Evolutionary conservation across 2,329 filamentous ascomycete species (phyloP).

Genomic region (Alternaria postmessia): DNA sequence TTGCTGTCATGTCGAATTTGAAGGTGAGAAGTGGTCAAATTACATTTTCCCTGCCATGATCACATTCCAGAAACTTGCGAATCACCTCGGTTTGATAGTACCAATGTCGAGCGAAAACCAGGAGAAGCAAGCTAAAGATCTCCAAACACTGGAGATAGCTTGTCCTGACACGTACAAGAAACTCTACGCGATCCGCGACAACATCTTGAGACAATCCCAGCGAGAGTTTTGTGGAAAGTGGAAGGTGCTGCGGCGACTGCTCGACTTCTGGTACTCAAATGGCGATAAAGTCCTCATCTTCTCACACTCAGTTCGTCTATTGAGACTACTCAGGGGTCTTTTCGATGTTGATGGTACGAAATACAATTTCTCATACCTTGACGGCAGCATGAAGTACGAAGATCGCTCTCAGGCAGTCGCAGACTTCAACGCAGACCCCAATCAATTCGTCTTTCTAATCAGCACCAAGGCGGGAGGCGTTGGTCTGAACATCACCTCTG

Average conservation of each 20-base stretch:
- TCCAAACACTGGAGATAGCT: slow-evolving; percentile 76
- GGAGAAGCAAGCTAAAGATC: slow-evolving; percentile 80
- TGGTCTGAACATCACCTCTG: slow-evolving; percentile 94
- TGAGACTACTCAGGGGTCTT: slow-evolving; percentile 83
- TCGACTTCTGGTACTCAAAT: slow-evolving; percentile 88
- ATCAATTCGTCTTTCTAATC: slow-evolving; percentile 94
- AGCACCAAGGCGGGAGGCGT: slow-evolving; percentile 93
- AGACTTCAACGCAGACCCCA: slow-evolving; percentile 87
- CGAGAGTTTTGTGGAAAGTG: slow-evolving; percentile 96
- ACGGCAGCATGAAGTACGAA: slow-evolving; percentile 82
- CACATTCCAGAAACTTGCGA: slow-evolving; percentile 85
- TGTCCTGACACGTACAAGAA: slow-evolving; percentile 78
- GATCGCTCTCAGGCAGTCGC: slow-evolving; percentile 85
- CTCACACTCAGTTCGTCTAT: slow-evolving; percentile 85
- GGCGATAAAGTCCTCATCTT: slow-evolving; percentile 97
- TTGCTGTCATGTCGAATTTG: slow-evolving; percentile 73
- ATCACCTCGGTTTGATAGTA: slow-evolving; percentile 89
- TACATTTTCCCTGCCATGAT: slow-evolving; percentile 87
- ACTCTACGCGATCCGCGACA: slow-evolving; percentile 78
- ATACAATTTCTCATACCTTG: slow-evolving; percentile 91
- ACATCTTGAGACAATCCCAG: slow-evolving; percentile 81
- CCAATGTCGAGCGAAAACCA: slow-evolving; percentile 69
- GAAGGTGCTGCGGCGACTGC: slow-evolving; percentile 85
- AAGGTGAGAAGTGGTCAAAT: slow-evolving; percentile 72
- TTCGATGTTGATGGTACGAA: slow-evolving; percentile 78